Conservation (phyloP, 495 filamentous ascomycete genomes). For the Cudoniella acicularis region DNA sequence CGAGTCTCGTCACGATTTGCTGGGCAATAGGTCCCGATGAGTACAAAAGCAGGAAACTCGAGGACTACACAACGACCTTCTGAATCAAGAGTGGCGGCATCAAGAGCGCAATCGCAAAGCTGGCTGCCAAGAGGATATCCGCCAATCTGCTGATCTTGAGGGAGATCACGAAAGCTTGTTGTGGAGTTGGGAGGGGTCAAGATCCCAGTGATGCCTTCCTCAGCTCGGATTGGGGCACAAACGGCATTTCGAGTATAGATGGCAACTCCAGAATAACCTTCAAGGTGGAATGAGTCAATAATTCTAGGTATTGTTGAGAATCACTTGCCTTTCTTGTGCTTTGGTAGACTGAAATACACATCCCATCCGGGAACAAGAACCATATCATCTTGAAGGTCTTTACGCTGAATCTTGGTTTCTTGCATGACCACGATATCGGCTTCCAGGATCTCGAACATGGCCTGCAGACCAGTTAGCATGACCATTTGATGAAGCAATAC, state of each 20-base stretch:
- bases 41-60: conserved; percentile 92
- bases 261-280: conserved; percentile 95
- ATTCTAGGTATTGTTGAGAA: not conserved
- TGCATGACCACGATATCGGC: conserved; percentile 95
- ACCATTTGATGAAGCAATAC: not conserved
- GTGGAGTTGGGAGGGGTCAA: conserved; percentile 73
- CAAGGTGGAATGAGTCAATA: not conserved
- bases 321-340: conserved; percentile 78
- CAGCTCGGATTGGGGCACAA: conserved; percentile 84
- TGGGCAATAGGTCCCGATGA: conserved; percentile 87
- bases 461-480: conserved; percentile 35
- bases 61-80: conserved; percentile 92
- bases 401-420: conserved; percentile 93
- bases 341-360: conserved; percentile 90
- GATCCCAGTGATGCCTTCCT: conserved; percentile 87
- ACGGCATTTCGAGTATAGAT: conserved; percentile 90
- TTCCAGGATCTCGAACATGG: conserved; percentile 92
- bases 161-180: conserved; percentile 71
- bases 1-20: conserved; percentile 83
- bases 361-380: conserved; percentile 95
- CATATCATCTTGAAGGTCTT: conserved; percentile 94
- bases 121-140: conserved; percentile 76
- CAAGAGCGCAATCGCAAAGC: conserved; percentile 54
- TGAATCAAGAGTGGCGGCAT: conserved; percentile 73
- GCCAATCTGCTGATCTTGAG: conserved; percentile 79